Conservation (phyloP, 805 yeast genomes). For the Kluyveromyces nonfermentans region DNA sequence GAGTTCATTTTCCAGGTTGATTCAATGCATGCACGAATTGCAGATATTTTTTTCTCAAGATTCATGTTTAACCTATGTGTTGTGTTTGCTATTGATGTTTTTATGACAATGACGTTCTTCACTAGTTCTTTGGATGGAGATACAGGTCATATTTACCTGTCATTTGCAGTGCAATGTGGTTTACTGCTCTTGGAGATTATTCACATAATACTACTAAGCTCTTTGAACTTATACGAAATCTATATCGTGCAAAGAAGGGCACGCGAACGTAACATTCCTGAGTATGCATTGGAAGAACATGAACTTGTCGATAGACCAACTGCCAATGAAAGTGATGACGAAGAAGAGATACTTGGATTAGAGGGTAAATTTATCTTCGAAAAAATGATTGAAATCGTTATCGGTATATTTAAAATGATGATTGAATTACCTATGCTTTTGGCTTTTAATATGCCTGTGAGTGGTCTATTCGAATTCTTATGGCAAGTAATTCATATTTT, state of each 20-base stretch:
- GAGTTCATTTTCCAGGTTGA: slow-evolving; percentile 40
- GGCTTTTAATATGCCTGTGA: slow-evolving; percentile 36
- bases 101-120: slow-evolving; percentile 45
- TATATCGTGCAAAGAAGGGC: slow-evolving; percentile 9
- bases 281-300: neutral
- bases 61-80: slow-evolving; percentile 37
- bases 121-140: slow-evolving; percentile 28
- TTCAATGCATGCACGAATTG: slow-evolving; percentile 25
- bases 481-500: slow-evolving; percentile 27
- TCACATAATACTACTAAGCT: slow-evolving; percentile 15
- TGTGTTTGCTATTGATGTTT: slow-evolving; percentile 42
- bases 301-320: slow-evolving; percentile 3
- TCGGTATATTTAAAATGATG: slow-evolving; percentile 39
- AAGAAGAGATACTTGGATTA: slow-evolving; percentile 37
- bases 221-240: slow-evolving; percentile 45
- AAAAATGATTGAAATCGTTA: slow-evolving; percentile 45
- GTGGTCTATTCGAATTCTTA: neutral
- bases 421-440: slow-evolving; percentile 40
- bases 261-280: slow-evolving; percentile 3
- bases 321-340: slow-evolving; percentile 40
- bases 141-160: slow-evolving; percentile 46
- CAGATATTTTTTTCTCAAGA: slow-evolving; percentile 28
- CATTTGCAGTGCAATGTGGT: slow-evolving; percentile 63
- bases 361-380: slow-evolving; percentile 55
- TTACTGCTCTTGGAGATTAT: slow-evolving; percentile 48